A percentile compares a stretch with the other conserved stretches of the same genome.
Conservation (phyloP, 352 stramenopile genomes). For the Phytophthora vignae region DNA sequence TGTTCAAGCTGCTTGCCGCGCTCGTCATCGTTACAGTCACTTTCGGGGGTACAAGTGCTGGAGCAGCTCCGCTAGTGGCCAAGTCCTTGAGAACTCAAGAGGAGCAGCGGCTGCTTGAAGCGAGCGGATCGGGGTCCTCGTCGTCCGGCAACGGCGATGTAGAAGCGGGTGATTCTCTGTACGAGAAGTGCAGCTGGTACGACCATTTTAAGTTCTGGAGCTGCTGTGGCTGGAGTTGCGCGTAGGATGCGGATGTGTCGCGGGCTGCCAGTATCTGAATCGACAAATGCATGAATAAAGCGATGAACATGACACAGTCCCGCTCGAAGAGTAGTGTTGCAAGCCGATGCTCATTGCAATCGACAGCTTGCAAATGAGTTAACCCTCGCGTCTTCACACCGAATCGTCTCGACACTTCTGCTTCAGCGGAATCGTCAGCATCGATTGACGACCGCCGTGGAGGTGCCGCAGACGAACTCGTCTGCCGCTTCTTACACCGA, state of each 20-base stretch:
- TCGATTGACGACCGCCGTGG: not conserved
- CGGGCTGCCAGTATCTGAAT: no score
- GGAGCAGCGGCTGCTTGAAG: constrained; percentile 5
- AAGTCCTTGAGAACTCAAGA: not conserved
- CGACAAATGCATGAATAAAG: not conserved
- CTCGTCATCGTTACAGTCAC: not conserved
- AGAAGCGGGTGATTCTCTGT: not conserved
- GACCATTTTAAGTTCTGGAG: constrained; percentile 22
- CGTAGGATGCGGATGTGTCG: not conserved
- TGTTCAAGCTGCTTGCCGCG: constrained; percentile 16
- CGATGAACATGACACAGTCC: not conserved
- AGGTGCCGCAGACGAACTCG: not conserved
- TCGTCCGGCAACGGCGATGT: not conserved
- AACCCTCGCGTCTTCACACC: no score
- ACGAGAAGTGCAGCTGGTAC: constrained; percentile 24
- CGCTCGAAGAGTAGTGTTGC: no score
- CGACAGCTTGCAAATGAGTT: no score
- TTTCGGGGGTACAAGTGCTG: not conserved
- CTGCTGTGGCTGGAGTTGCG: constrained; percentile 15
- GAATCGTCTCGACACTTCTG: no score
- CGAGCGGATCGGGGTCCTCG: not conserved
- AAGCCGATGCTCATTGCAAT: not conserved
- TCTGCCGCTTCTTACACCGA: not conserved
- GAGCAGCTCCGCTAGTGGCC: not conserved
- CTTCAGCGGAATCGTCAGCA: no score